Evolutionary conservation across 2,329 filamentous ascomycete species (phyloP).

Genomic region (Helminthosporium solani): DNA sequence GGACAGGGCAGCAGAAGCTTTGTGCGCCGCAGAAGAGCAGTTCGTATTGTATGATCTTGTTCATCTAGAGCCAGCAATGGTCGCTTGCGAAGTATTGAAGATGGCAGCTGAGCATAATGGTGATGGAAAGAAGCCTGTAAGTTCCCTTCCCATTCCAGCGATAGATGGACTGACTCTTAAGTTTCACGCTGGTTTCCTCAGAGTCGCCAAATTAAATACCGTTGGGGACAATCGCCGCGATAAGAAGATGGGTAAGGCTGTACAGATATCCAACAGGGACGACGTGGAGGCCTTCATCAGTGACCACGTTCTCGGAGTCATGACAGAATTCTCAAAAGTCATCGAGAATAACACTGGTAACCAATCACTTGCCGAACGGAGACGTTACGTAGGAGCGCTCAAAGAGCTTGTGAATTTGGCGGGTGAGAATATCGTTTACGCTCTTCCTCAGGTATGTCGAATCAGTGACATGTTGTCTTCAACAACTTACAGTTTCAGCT

Average conservation of each 20-base stretch:
- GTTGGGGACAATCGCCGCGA: constrained; percentile 31
- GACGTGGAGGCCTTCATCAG: constrained; percentile 69
- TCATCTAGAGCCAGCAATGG: constrained; percentile 70
- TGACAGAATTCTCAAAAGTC: constrained; percentile 74
- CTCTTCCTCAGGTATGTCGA: constrained; percentile 75
- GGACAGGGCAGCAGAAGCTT: constrained; percentile 64
- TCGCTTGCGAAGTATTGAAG: constrained; percentile 80
- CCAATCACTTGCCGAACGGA: constrained; percentile 66
- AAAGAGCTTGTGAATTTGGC: constrained; percentile 83
- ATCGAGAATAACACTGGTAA: constrained; percentile 67
- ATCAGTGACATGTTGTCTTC: not conserved
- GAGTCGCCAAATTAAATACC: constrained; percentile 48
- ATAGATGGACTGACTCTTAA: constrained; percentile 19
- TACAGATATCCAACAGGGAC: constrained; percentile 48
- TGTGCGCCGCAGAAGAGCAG: constrained; percentile 68
- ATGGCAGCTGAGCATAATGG: constrained; percentile 68
- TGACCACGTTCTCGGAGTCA: constrained; percentile 80
- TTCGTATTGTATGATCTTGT: constrained; percentile 71
- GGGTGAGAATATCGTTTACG: constrained; percentile 70
- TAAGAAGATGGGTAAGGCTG: constrained; percentile 47
- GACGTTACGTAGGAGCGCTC: constrained; percentile 76
- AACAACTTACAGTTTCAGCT: constrained; percentile 58
- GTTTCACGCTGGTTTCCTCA: constrained; percentile 51
- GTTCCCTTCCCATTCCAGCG: constrained; percentile 22
- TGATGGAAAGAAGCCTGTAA: constrained; percentile 57